Evolutionary conservation across 2,329 filamentous ascomycete species (phyloP).

Genomic region (Apiospora koreana): DNA sequence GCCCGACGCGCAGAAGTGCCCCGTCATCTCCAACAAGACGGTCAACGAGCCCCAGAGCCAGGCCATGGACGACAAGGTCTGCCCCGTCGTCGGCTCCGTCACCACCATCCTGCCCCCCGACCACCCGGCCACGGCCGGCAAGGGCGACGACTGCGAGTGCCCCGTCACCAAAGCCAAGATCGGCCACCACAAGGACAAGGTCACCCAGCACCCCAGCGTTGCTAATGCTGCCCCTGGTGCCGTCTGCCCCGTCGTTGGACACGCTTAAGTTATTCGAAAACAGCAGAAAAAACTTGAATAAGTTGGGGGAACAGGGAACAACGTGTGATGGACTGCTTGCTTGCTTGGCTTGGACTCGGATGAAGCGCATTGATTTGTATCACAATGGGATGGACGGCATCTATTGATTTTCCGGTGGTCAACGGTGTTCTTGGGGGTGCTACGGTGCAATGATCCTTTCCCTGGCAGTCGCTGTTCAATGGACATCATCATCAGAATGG

Average conservation of each 20-base stretch:
- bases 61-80: conserved; percentile 44
- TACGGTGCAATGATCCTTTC: background rate
- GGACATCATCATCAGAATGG: background rate
- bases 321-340: background rate
- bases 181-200: conserved; percentile 43
- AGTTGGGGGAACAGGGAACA: background rate
- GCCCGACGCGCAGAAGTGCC: conserved; percentile 40
- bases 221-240: conserved; percentile 28
- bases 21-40: conserved; percentile 35
- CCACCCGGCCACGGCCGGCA: conserved; percentile 35
- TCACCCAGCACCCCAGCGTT: conserved; percentile 37
- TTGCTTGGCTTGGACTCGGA: background rate
- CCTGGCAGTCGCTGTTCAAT: background rate
- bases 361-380: background rate
- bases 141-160: conserved; percentile 35
- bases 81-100: conserved; percentile 43
- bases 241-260: conserved; percentile 42
- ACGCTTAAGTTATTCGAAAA: background rate
- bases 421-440: background rate
- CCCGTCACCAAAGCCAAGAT: conserved; percentile 44
- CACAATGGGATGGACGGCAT: background rate
- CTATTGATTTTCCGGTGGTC: background rate
- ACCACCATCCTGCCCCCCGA: conserved; percentile 43
- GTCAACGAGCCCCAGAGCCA: conserved; percentile 37
- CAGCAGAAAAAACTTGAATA: background rate